Evolutionary conservation across 768 basidiomycete species (phyloP).

Genomic region (Russula griseocarnosa): DNA sequence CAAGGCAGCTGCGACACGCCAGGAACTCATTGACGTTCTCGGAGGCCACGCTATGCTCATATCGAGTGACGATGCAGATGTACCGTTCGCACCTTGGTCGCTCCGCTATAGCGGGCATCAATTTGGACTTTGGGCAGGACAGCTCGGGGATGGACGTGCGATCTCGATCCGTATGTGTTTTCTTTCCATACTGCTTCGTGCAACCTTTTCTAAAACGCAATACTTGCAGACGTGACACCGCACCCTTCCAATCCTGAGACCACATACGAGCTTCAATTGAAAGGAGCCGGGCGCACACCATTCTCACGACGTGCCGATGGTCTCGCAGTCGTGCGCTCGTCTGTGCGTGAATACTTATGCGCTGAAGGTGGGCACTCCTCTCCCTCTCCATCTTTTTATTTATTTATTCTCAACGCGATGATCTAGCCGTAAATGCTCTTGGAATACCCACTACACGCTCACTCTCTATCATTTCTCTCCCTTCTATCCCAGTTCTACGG

Average conservation of each 20-base stretch:
- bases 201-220: background rate
- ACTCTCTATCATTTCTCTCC: constrained; percentile 71
- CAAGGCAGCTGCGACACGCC: constrained; percentile 46
- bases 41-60: constrained; percentile 73
- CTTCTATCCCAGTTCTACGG: constrained; percentile 66
- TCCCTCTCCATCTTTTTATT: background rate
- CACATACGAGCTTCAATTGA: constrained; percentile 85
- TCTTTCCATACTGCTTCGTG: background rate
- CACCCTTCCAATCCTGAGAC: constrained; percentile 54
- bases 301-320: constrained; percentile 93
- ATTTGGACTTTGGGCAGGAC: constrained; percentile 88
- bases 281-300: constrained; percentile 91
- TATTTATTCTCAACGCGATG: background rate
- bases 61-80: constrained; percentile 38
- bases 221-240: constrained; percentile 63
- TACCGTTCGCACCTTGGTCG: constrained; percentile 63
- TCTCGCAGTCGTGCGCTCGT: constrained; percentile 90
- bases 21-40: constrained; percentile 77
- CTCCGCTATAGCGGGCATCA: constrained; percentile 90
- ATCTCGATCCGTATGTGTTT: constrained; percentile 68
- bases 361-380: constrained; percentile 66
- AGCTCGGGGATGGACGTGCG: constrained; percentile 93
- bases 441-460: constrained; percentile 86
- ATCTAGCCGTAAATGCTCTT: constrained; percentile 68
- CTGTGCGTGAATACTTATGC: constrained; percentile 89